Base-by-base conservation (phyloP, 1,139 yeast species). In the Zygoascus sp. region DNA sequence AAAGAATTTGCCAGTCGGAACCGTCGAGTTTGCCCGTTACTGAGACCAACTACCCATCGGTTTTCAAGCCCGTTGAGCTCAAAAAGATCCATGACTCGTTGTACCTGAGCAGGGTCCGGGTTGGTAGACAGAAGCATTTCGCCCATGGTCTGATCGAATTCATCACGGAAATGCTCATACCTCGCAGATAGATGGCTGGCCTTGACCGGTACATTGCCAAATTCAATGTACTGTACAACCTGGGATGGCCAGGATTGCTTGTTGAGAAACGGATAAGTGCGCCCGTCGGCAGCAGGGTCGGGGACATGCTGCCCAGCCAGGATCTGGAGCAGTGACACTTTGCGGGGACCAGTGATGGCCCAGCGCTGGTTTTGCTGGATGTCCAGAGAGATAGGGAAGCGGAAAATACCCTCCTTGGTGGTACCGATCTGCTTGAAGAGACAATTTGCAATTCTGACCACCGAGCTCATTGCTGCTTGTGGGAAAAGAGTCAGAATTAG, bases 1-100 rank as follows among this genome's bases (percentile, higher is more conserved):
- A 92, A 60, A 0, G 90, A 79, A 52, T 77, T 76, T 0, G 97
- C 97, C 25, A 92, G 70, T 51, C 96, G 73, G 0, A 97, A 96
- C 43, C 98, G 72, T 56, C 98, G 74, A 64, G 86, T 80, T 65
- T 92, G 98, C 0, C 98, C 98, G 62, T 92, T 92, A 64, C 96
- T 85, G 43, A 92, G 70, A 0, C 94, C 86, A 63, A 87, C 87
- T 40, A 87, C 79, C 89, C 95, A 90, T 52, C 87, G 76, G 48
- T 78, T 70, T 47, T 77, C 72, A 48, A 88, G 67, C 1, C 77
- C 81, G 6, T 62, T 64, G 52, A 92, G 70, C 45, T 76, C 72
- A 53, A 92, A 74, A 36, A 67, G 63, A n/a, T 70, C 63, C 32
- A 83, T 62, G 4, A 82, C 66, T 2, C 62, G 54, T 0, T 67